phyloP scores from a whole-genome alignment of 2,329 filamentous ascomycete species.

The Coniochaeta sp. region DNA sequence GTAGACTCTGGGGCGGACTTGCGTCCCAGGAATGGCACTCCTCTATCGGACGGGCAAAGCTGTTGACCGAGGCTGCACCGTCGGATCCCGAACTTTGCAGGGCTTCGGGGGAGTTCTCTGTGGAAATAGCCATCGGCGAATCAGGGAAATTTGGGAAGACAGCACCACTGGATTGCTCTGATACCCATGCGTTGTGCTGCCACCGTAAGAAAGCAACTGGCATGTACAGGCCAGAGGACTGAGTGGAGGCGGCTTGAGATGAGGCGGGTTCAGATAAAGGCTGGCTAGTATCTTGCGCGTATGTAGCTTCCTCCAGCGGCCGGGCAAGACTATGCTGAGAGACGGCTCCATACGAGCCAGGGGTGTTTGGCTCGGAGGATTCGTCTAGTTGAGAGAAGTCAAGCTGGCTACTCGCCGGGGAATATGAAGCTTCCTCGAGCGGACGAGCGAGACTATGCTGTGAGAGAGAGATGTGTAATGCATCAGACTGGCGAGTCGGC shows the following conservation, averaged over 20 bases:
- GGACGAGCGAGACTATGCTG: neutral
- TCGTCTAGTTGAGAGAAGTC: neutral
- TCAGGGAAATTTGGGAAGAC: neutral
- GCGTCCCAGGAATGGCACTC: neutral
- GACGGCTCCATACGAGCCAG: neutral
- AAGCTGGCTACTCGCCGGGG: neutral
- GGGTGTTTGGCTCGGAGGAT: neutral
- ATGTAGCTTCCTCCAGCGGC: neutral
- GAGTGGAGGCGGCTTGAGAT: neutral
- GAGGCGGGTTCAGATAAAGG: neutral
- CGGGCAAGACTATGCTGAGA: neutral
- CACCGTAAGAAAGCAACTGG: neutral
- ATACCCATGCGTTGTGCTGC: neutral
- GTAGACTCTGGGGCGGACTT: neutral
- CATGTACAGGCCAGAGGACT: neutral
- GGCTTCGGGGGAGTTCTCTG: neutral
- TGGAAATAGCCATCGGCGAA: neutral
- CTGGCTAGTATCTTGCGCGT: neutral
- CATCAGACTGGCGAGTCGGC: neutral
- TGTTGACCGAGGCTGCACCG: neutral
- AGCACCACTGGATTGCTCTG: neutral
- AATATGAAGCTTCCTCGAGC: neutral
- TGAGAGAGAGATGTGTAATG: neutral
- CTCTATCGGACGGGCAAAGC: neutral
- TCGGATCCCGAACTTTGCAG: neutral